Conservation (phyloP, 306 rosid genomes). For the Prunus mira region DNA sequence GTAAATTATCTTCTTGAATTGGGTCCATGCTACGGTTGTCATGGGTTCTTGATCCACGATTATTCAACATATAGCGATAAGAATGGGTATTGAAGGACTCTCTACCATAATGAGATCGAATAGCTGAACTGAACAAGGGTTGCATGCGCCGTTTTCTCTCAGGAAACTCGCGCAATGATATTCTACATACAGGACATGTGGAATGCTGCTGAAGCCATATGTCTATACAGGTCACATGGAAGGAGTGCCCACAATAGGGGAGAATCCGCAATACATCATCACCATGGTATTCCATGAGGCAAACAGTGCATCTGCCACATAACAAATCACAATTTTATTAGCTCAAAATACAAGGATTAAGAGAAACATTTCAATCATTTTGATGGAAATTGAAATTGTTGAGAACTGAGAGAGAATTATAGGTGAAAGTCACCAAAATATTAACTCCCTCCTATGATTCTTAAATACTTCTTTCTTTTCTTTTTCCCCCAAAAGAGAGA, state of each 20-base stretch:
- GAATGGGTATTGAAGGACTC: conserved; percentile 45
- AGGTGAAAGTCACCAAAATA: neutral
- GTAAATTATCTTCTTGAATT: conserved; percentile 37
- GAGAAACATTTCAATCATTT: neutral
- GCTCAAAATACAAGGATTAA: neutral
- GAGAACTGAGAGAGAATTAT: neutral
- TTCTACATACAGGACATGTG: conserved; percentile 92
- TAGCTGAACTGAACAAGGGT: conserved; percentile 64
- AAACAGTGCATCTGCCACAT: conserved; percentile 69
- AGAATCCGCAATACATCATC: conserved; percentile 82
- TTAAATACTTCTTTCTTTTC: neutral
- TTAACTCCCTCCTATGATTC: neutral
- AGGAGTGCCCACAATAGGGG: conserved; percentile 83
- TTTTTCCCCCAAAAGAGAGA: neutral
- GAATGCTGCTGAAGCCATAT: conserved; percentile 88
- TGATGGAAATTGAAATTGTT: neutral
- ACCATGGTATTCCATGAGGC: conserved; percentile 72
- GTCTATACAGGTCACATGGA: conserved; percentile 88
- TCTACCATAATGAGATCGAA: conserved; percentile 37
- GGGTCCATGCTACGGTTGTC: conserved; percentile 44
- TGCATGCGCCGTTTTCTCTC: conserved; percentile 58
- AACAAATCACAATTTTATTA: conserved; percentile 23
- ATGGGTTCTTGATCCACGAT: conserved; percentile 32
- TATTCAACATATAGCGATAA: conserved; percentile 40
- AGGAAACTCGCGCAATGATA: conserved; percentile 54